Percentiles rank a stretch among this genome's conserved stretches.
phyloP scores from a whole-genome alignment of 495 filamentous ascomycete genomes.

The Penicillium samsonianum region DNA sequence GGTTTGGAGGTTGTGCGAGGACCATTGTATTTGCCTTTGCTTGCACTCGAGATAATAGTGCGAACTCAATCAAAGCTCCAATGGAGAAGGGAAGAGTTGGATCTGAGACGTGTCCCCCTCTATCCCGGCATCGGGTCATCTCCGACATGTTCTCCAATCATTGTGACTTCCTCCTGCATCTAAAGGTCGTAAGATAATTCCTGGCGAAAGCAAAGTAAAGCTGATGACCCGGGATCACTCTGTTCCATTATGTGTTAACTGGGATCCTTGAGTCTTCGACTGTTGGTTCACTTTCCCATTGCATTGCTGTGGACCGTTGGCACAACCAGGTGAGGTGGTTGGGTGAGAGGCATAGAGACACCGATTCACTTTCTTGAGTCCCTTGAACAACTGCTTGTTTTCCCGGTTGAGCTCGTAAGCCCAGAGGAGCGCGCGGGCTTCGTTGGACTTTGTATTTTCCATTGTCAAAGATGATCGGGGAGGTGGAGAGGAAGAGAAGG shows the following conservation, averaged over 20 bases:
- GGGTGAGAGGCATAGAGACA: neutral
- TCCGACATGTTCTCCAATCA: slow-evolving; percentile 5
- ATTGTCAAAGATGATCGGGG: neutral
- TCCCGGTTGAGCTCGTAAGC: slow-evolving; percentile 7
- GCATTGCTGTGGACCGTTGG: neutral
- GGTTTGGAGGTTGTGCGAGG: slow-evolving; percentile 39
- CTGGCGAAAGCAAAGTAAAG: neutral
- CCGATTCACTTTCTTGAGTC: slow-evolving; percentile 3
- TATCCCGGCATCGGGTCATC: slow-evolving; percentile 13
- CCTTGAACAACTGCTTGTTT: slow-evolving; percentile 8
- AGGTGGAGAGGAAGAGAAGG: neutral
- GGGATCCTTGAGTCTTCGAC: neutral
- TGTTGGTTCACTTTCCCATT: neutral
- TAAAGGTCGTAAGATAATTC: neutral
- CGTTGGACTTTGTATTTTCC: neutral
- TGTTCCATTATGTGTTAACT: neutral
- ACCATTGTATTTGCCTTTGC: slow-evolving; percentile 29
- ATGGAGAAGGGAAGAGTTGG: neutral
- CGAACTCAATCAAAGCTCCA: neutral
- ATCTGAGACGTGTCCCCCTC: neutral
- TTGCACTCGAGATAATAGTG: neutral
- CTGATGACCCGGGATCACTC: neutral
- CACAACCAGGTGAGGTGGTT: neutral
- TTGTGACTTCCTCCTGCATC: neutral
- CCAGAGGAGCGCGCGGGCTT: slow-evolving; percentile 10